Evolutionary conservation across 164 flowering plant species (phyloP).

Genomic region (Hamamelis virginiana): DNA sequence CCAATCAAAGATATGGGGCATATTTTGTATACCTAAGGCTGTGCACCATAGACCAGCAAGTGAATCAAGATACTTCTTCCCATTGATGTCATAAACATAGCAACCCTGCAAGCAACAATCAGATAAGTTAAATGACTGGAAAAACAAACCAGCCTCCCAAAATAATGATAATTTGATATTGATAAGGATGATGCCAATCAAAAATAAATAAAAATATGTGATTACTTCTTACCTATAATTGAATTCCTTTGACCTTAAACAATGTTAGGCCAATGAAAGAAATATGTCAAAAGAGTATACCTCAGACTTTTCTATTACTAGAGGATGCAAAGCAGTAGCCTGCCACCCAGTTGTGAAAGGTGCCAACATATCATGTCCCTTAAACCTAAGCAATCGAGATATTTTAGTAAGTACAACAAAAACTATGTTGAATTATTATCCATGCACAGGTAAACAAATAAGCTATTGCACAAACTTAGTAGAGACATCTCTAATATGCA

Average conservation of each 20-base stretch:
- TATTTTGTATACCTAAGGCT: slow-evolving; percentile 59
- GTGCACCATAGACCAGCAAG: slow-evolving; percentile 99
- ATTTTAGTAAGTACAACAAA: background rate
- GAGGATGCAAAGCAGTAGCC: slow-evolving; percentile 63
- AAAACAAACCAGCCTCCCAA: slow-evolving; percentile 28
- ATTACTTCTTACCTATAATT: slow-evolving; percentile 48
- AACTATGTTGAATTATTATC: background rate
- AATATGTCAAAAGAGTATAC: slow-evolving; percentile 30
- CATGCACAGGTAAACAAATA: background rate
- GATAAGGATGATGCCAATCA: slow-evolving; percentile 1
- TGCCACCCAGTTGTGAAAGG: slow-evolving; percentile 99
- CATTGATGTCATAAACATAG: slow-evolving; percentile 76
- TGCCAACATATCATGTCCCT: slow-evolving; percentile 97
- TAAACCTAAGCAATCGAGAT: slow-evolving; percentile 43
- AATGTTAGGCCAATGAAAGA: background rate
- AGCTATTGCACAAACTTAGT: background rate
- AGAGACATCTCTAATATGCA: background rate
- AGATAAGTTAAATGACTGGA: background rate
- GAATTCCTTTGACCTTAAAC: background rate
- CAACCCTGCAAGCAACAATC: slow-evolving; percentile 54
- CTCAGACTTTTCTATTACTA: slow-evolving; percentile 87
- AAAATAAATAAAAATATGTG: background rate
- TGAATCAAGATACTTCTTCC: slow-evolving; percentile 88
- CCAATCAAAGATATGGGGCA: too few species aligned
- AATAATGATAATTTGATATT: slow-evolving; percentile 13